Evolutionary conservation across 257 asterid species (phyloP), one percentile per base, ranked within the genome.

Genomic region (Salvia hispanica): DNA sequence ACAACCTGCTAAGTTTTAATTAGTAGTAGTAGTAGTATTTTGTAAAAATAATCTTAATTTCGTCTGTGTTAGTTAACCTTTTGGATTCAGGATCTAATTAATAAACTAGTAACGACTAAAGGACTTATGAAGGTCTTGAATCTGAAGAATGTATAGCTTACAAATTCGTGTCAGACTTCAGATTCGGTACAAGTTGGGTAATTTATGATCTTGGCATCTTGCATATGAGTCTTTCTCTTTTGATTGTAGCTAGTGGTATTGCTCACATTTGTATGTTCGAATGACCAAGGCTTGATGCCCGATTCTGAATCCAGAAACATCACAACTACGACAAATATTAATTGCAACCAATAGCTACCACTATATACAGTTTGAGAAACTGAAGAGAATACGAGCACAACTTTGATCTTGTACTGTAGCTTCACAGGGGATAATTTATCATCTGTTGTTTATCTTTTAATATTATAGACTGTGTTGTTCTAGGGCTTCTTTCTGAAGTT

Each of bases 401-500:
- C 31, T 25, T 25, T 25, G 31, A 25, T 25, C 31, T 25, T 25
- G 31, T 25, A 25, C 3, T 25, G 31, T 25, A 25, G 31, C 31
- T 25, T 25, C 33, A n/a, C 28, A 5, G 14, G 54, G 36, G 15
- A 33, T 18, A 18, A 50, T 47, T 50, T 47, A 16, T 5, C 47
- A 6, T 4, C 6, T 59, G 18, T 37, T 70, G 36, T 46, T 70
- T 48, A 48, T 58, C 14, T 46, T 18, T 18, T 3, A 58, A 36
- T 73, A n/a, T 65, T 25, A 6, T 34, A 40, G 28, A 1, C 36
- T 39, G 36, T 44, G 36, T 6, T 69, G 39, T 16, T 54, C 15
- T 7, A 3, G 36, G 52, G 57, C 63, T 45, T 47, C 59, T 42
- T 15, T 57, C 47, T 47, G 34, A 52, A 53, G 60, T 28, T 58